A percentile compares a stretch with the other conserved stretches of the same genome.
Evolutionary conservation across 2,329 filamentous ascomycete genomes (phyloP).

Genomic region (Sporothrix mexicana): DNA sequence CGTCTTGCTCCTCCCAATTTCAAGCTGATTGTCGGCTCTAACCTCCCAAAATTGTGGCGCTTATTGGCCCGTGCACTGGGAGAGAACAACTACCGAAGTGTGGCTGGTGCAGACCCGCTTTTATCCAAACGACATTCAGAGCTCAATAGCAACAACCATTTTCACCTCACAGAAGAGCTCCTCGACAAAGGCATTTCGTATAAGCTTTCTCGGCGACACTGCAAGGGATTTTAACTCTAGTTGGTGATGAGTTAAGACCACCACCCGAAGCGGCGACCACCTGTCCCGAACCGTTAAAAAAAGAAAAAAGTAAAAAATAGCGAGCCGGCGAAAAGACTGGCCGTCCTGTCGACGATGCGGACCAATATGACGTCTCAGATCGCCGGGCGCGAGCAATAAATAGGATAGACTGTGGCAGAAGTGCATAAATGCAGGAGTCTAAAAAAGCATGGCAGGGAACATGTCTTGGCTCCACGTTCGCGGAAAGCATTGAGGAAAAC

Average conservation of each 20-base stretch:
- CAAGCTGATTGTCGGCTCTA: not conserved
- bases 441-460: not conserved
- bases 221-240: slow-evolving; percentile 1
- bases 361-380: slow-evolving; percentile 24
- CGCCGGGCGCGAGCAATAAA: slow-evolving; percentile 12
- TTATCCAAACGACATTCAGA: not conserved
- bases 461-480: slow-evolving; percentile 7
- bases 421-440: too few species aligned
- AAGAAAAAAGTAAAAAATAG: not conserved
- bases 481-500: not conserved
- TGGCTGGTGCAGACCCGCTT: slow-evolving; percentile 10
- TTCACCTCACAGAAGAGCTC: not conserved
- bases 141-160: too few species aligned
- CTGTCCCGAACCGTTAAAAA: not conserved
- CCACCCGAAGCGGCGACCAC: not conserved
- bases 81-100: not conserved
- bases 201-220: not conserved
- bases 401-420: not conserved
- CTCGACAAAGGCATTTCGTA: not conserved
- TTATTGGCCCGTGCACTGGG: slow-evolving; percentile 8
- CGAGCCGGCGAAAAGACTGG: slow-evolving; percentile 12
- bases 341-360: not conserved
- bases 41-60: slow-evolving; percentile 8
- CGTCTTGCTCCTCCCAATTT: not conserved
- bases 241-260: slow-evolving; percentile 11